Base-by-base conservation (phyloP, 1,284 basidiomycete species). In the Malassezia yamatoensis region DNA sequence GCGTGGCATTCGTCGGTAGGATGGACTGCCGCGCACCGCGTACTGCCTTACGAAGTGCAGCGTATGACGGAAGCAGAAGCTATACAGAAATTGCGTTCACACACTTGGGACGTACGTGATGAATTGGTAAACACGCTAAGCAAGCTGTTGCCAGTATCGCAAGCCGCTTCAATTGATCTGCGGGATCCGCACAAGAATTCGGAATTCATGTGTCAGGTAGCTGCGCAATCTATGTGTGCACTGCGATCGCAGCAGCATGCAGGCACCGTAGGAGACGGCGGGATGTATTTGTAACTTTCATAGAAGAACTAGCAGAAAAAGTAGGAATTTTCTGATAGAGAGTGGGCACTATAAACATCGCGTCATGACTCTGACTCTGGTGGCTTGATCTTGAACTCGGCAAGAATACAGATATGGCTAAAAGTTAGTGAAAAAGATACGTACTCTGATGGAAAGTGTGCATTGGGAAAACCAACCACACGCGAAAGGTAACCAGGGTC, bases 401-500 rank as follows among this genome's bases (percentile, higher is more conserved):
- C 58, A 51, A 74, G 61, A 36, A 74, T 71, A 60, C 72, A 74
- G 29, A 73, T 49, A 37, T 64, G 63, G 40, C 38, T 49, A 41
- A 16, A 41, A 40, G 38, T 37, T 32, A 16, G 37, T 20, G 32
- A 2, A 13, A 37, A 5, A 34, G 21, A 34, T 32, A 54, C 62
- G 49, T 68, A 64, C 24, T 75, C 74, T 32, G 67, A 70, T 11
- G 91, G 90, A 81, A 91, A 94, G 75, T 96, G 89, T 7, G 85
- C 84, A 75, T 96, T 94, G 39, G 93, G 93, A 81, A 98, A 98
- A 32, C 94, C 94, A 51, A 96, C 91, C 10, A 84, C 84, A 77
- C 89, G 90, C 68, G 85, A 83, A 67, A 96, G 77, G 78, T 99
- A 99, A 29, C 76, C 76, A 68, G 80, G 81, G 75, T 96, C 91